phyloP scores from a whole-genome alignment of 2,329 filamentous ascomycete genomes.

The Nothophoma quercina region DNA sequence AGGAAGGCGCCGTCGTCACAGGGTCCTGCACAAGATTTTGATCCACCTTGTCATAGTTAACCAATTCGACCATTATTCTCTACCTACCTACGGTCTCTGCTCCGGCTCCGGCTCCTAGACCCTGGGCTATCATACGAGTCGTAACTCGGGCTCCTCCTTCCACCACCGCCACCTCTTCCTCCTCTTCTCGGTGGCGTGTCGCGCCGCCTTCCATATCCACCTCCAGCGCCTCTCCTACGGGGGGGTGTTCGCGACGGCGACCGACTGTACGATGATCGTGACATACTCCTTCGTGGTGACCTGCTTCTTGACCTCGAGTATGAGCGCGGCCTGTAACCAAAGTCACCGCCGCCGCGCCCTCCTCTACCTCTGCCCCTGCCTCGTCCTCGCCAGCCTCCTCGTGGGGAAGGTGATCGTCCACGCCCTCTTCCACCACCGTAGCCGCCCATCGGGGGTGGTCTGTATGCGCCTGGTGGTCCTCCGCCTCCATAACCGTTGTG shows the following conservation, averaged over 20 bases:
- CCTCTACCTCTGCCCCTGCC: slow-evolving; percentile 49
- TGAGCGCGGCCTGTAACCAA: slow-evolving; percentile 38
- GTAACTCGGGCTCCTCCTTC: slow-evolving; percentile 68
- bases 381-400: slow-evolving; percentile 33
- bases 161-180: slow-evolving; percentile 54
- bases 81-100: slow-evolving; percentile 44
- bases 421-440: slow-evolving; percentile 33
- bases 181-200: slow-evolving; percentile 53
- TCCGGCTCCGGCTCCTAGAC: slow-evolving; percentile 54
- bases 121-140: slow-evolving; percentile 68
- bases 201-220: slow-evolving; percentile 43
- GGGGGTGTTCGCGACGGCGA: slow-evolving; percentile 47
- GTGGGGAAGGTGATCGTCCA: slow-evolving; percentile 51
- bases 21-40: no score
- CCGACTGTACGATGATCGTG: slow-evolving; percentile 51
- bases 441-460: slow-evolving; percentile 47
- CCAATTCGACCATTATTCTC: no score
- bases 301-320: slow-evolving; percentile 51
- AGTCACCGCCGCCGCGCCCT: slow-evolving; percentile 42
- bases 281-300: slow-evolving; percentile 51
- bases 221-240: slow-evolving; percentile 32
- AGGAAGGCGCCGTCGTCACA: no score
- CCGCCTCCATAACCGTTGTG: slow-evolving; percentile 30
- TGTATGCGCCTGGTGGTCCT: slow-evolving; percentile 48
- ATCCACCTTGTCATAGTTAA: no score